Evolutionary conservation across 202 grass and related monocot genomes (phyloP).

Genomic region (Musa balbisiana): DNA sequence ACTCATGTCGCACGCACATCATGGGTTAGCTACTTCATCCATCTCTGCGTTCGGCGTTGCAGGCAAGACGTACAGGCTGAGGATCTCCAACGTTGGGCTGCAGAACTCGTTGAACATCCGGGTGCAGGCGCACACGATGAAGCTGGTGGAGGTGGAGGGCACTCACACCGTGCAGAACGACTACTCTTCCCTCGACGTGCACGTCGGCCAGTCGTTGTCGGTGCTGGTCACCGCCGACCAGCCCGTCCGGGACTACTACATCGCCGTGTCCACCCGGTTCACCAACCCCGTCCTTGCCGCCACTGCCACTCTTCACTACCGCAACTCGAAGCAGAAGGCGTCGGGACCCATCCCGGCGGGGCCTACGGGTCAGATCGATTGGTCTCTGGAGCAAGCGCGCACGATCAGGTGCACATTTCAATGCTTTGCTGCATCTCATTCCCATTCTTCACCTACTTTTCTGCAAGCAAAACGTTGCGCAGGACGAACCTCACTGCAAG

Average conservation of each 20-base stretch:
- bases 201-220: conserved; percentile 72
- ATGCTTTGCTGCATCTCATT: not conserved
- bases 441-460: not conserved
- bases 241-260: conserved; percentile 33
- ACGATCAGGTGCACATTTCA: conserved; percentile 32
- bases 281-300: conserved; percentile 25
- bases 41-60: not conserved
- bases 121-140: conserved; percentile 52
- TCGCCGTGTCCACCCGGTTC: conserved; percentile 66
- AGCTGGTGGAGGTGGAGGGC: conserved; percentile 74
- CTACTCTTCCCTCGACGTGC: conserved; percentile 65
- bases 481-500: conserved; percentile 88
- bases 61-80: conserved; percentile 68
- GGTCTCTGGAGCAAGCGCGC: conserved; percentile 53
- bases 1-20: not conserved
- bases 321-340: conserved; percentile 22
- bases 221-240: conserved; percentile 53
- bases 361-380: conserved; percentile 26
- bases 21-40: not conserved
- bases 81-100: conserved; percentile 72
- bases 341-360: not conserved
- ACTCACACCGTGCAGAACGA: conserved; percentile 72
- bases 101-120: conserved; percentile 52
- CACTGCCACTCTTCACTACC: conserved; percentile 49
- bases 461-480: not conserved